phyloP scores from a whole-genome alignment of 2,329 filamentous ascomycete species.

The Fusarium oligoseptatum region DNA sequence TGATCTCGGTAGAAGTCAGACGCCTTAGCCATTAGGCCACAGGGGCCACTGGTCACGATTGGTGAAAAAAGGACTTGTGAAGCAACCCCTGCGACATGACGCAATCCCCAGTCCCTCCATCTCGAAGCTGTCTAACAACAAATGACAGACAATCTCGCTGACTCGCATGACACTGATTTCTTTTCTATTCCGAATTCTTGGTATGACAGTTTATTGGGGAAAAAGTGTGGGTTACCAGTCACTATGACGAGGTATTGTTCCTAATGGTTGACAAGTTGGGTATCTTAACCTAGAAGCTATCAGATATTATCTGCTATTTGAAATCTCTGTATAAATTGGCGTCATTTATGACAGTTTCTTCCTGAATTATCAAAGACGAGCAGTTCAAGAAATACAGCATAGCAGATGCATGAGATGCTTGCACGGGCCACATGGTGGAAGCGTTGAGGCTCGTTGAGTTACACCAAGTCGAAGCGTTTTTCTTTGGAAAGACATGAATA shows the following conservation, averaged over 20 bases:
- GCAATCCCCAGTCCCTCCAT: too few relatives aligned
- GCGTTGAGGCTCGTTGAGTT: not conserved
- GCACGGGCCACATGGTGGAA: not conserved
- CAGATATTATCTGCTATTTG: not conserved
- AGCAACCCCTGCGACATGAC: not conserved
- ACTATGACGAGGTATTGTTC: too few relatives aligned
- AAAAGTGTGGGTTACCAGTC: not conserved
- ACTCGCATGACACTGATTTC: rapidly evolving
- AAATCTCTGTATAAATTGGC: not conserved
- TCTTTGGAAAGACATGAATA: not conserved
- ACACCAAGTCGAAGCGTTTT: not conserved
- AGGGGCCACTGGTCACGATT: not conserved
- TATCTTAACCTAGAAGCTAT: not conserved
- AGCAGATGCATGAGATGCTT: not conserved
- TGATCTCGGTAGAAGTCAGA: not conserved
- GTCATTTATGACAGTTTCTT: not conserved
- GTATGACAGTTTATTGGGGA: not conserved
- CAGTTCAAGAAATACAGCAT: not conserved
- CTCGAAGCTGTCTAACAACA: rapidly evolving
- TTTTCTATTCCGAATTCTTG: too few relatives aligned
- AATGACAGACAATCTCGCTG: too few relatives aligned
- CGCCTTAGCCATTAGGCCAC: conserved; percentile 3
- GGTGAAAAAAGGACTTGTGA: not conserved
- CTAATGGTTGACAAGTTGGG: not conserved
- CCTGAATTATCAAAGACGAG: not conserved